Evolutionary conservation across 495 filamentous ascomycete genomes (phyloP).

Genomic region (Wilcoxina mikolae): DNA sequence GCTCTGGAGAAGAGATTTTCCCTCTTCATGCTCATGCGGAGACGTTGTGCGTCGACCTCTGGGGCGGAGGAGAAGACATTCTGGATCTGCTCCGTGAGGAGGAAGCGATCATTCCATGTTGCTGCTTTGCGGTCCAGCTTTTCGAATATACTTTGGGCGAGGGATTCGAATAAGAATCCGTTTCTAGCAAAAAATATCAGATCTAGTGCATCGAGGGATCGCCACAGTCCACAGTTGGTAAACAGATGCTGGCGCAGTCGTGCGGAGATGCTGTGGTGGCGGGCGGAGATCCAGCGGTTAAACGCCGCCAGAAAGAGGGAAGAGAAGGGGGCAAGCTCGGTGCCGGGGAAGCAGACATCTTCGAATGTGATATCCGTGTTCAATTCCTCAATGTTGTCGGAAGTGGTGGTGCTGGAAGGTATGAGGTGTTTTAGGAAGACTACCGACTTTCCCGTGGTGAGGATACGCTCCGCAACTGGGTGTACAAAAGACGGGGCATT

Average conservation of each 20-base stretch:
- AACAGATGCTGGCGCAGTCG: constrained; percentile 53
- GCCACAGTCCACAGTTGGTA: constrained; percentile 50
- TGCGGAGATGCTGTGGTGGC: constrained; percentile 50
- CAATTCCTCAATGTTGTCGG: constrained; percentile 4
- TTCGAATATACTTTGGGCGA: constrained; percentile 59
- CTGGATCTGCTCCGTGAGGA: constrained; percentile 65
- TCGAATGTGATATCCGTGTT: constrained; percentile 36
- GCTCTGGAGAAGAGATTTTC: constrained; percentile 19
- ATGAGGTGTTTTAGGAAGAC: constrained; percentile 59
- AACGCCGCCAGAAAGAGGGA: constrained; percentile 57
- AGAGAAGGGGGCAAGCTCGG: constrained; percentile 52
- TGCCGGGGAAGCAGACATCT: constrained; percentile 36
- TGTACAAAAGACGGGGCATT: constrained; percentile 63
- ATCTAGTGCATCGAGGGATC: constrained; percentile 51
- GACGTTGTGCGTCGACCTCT: constrained; percentile 42
- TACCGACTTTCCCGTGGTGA: constrained; percentile 76
- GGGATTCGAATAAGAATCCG: constrained; percentile 44
- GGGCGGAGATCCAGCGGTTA: constrained; percentile 53
- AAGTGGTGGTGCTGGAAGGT: background rate
- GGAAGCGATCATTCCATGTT: constrained; percentile 69
- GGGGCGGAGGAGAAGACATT: constrained; percentile 42
- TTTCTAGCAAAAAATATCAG: constrained; percentile 59
- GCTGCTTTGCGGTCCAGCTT: constrained; percentile 51
- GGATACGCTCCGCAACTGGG: constrained; percentile 51
- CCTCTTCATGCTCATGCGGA: constrained; percentile 33